These are phyloP conservation scores for Neospora caninum DNA, from an alignment of 169 alveolate species.

Conservation along the genomic window DNA sequence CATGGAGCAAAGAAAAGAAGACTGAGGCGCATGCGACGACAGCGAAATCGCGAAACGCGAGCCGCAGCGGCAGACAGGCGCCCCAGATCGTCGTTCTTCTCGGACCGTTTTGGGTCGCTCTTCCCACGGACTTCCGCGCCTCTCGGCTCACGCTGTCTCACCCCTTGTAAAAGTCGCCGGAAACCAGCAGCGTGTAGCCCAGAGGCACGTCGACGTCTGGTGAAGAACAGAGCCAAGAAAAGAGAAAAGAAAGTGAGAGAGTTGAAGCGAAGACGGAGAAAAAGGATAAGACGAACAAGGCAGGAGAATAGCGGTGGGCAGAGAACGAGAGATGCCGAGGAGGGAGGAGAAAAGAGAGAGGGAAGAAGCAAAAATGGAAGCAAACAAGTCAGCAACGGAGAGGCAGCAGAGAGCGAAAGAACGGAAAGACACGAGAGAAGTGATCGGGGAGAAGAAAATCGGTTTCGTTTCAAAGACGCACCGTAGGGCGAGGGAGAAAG, in stretches of 20 bases:
- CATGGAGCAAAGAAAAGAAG: not conserved
- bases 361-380: not conserved
- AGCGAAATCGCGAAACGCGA: not conserved
- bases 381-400: too few species aligned
- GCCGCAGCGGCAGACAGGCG: not conserved
- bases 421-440: too few species aligned
- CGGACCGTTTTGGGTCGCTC: not conserved
- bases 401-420: too few species aligned
- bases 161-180: constrained; percentile 30
- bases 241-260: not conserved
- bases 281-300: not conserved
- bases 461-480: too few species aligned
- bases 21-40: not conserved
- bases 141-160: not conserved
- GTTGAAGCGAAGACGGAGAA: not conserved
- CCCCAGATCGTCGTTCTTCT: not conserved
- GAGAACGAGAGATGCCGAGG: not conserved
- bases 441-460: too few species aligned
- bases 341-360: not conserved
- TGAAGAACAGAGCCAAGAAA: not conserved
- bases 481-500: too few species aligned
- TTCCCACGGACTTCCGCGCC: too few species aligned
- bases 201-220: not conserved
- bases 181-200: constrained; percentile 23
- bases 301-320: not conserved